Evolutionary conservation across 805 yeast genomes (phyloP), one percentile per base, ranked within the genome.

Genomic region (Metschnikowia baotianmanensis): DNA sequence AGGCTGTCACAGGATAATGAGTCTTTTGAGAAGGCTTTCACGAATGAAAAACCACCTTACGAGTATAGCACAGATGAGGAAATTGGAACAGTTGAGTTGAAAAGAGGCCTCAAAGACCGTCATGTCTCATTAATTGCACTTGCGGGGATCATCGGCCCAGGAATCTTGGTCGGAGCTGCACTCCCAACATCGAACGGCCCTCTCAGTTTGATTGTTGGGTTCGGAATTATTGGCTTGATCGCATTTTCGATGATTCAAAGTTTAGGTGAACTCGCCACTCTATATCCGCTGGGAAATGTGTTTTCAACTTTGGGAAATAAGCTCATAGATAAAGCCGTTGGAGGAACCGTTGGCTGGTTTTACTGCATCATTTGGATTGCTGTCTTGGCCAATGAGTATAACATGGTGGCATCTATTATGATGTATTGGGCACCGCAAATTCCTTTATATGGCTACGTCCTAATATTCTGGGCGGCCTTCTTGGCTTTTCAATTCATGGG

Each of bases 91-190:
- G 36, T 40, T 9, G 63, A 71, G 10, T 55, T 74, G 29, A 71
- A 72, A 43, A 65, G 76, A 43, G 73, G 69, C 17, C 61, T 76
- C 17, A 74, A 74, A 46, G 73, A 75, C 48, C 58, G 79, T 42
- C 78, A 74, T 52, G 64, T 76, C 28, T 70, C 79, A 11, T 53
- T 77, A 40, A 67, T 77, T 38, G 78, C 79, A 3, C 50, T 77
- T 7, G 79, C 82, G 19, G 82, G 83, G 29, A 71, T 78, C 36
- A 74, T 78, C 40, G 83, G 83, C 0, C 83, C 83, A 1, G 83
- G 83, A 46, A 72, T 71, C 20, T 62, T 77, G 36, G 69, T 78
- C 19, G 78, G 80, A 28, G 67, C 80, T 39, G 79, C 80, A 5
- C 53, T 63, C n/a, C 78, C 80, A 24, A 59, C 78, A 12, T 52